Evolutionary conservation across 1,284 basidiomycete species (phyloP).

Genomic region (Neotropicomus parvogracilis): DNA sequence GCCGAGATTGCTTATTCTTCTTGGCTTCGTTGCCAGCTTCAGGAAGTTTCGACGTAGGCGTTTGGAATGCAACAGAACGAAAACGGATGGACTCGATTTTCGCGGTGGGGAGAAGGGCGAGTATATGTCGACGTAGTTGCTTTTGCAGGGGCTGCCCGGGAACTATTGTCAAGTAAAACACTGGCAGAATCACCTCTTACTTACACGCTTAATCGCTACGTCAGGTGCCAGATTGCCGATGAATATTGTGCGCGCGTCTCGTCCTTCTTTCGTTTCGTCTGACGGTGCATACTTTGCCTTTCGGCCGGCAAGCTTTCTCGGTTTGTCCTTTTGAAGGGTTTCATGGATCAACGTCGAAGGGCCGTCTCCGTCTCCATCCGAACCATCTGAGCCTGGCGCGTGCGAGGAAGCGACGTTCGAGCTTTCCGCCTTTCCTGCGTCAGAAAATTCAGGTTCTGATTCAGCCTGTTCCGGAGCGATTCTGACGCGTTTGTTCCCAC

Average conservation of each 20-base stretch:
- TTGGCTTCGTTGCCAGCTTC: slow-evolving; percentile 36
- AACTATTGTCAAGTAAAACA: slow-evolving; percentile 2
- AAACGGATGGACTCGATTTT: slow-evolving; percentile 90
- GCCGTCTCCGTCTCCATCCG: slow-evolving; percentile 13
- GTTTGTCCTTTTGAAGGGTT: slow-evolving; percentile 24
- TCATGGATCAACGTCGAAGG: slow-evolving; percentile 35
- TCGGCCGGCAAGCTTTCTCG: slow-evolving; percentile 10
- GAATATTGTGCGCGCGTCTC: slow-evolving; percentile 85
- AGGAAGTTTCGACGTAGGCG: slow-evolving; percentile 66
- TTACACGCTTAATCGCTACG: slow-evolving; percentile 72
- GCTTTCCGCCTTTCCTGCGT: slow-evolving; percentile 26
- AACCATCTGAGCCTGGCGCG: slow-evolving; percentile 16
- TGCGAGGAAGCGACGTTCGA: not conserved
- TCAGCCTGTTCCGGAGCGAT: slow-evolving; percentile 7
- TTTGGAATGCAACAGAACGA: slow-evolving; percentile 84
- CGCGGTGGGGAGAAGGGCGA: slow-evolving; percentile 62
- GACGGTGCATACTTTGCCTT: slow-evolving; percentile 50
- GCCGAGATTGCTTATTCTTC: slow-evolving; percentile 36
- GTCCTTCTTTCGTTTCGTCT: slow-evolving; percentile 66
- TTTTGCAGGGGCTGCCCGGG: slow-evolving; percentile 54
- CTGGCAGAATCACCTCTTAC: slow-evolving; percentile 12
- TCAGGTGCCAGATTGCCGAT: slow-evolving; percentile 87
- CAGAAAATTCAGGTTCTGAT: slow-evolving; percentile 31
- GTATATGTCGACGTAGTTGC: slow-evolving; percentile 68
- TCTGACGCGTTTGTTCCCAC: slow-evolving; percentile 17